These are phyloP conservation scores for Lentinula lateritia DNA, from an alignment of 768 basidiomycete species.

Conservation along the genomic window DNA sequence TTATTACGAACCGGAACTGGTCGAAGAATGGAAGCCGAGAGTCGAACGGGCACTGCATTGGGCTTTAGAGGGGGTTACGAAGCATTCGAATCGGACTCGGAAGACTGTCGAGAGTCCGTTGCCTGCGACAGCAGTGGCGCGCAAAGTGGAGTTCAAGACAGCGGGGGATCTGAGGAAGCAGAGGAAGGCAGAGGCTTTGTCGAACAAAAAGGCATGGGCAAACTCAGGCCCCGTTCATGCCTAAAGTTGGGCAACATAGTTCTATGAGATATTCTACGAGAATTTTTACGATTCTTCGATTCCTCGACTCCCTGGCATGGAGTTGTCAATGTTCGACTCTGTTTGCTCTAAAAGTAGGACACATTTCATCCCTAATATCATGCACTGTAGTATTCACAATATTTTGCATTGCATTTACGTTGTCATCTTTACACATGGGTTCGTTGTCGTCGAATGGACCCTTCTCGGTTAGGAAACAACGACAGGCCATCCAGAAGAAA, in stretches of 20 bases:
- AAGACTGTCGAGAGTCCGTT: not conserved
- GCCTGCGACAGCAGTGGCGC: not conserved
- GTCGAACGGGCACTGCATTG: constrained; percentile 68
- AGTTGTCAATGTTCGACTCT: no score
- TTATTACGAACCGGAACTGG: constrained; percentile 53
- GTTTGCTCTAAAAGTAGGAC: not conserved
- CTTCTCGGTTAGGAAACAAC: constrained; percentile 5
- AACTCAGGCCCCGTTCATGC: not conserved
- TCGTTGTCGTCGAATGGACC: not conserved
- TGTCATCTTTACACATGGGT: not conserved
- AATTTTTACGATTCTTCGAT: no score
- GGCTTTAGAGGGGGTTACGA: constrained; percentile 40
- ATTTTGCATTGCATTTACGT: no score
- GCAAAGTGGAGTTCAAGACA: not conserved
- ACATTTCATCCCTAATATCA: no score
- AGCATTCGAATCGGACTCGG: not conserved
- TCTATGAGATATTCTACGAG: no score
- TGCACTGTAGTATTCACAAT: no score
- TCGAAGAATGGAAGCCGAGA: constrained; percentile 48
- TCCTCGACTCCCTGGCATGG: no score
- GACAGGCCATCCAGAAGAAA: constrained; percentile 24
- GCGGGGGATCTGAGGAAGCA: not conserved
- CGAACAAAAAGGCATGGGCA: not conserved
- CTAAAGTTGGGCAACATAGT: not conserved
- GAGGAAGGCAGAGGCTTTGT: not conserved